Conservation (phyloP, 345 rosid species). For the Melaleuca quinquenervia region DNA sequence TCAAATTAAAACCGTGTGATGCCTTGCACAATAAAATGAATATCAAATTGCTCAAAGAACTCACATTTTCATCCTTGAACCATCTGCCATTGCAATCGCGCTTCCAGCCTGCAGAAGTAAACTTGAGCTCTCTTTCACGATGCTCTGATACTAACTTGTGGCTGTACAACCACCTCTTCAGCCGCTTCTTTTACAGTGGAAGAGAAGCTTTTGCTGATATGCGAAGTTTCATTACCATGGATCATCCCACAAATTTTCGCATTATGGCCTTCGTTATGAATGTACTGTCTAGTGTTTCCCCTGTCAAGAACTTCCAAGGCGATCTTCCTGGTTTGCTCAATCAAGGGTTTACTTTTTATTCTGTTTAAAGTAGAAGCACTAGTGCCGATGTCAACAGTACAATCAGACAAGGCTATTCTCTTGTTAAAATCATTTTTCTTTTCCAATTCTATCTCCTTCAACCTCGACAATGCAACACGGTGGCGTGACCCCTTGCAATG, state of each 20-base stretch:
- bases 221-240: neutral
- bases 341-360: constrained; percentile 17
- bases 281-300: neutral
- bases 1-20: neutral
- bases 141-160: constrained; percentile 8
- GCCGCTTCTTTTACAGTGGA: neutral
- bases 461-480: constrained; percentile 20
- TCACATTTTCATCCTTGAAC: constrained; percentile 43
- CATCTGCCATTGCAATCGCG: constrained; percentile 43
- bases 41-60: neutral
- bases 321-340: constrained; percentile 17
- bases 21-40: rapidly evolving
- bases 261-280: neutral
- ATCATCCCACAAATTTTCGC: neutral
- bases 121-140: constrained; percentile 35
- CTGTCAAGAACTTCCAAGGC: constrained; percentile 12
- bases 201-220: neutral
- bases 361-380: neutral
- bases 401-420: constrained; percentile 21
- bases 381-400: neutral
- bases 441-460: constrained; percentile 17
- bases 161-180: neutral
- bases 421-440: constrained; percentile 19
- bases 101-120: constrained; percentile 50
- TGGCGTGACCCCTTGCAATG: constrained; percentile 43